phyloP scores from a whole-genome alignment of 495 filamentous ascomycete species.

The Talaromyces thailandensis region DNA sequence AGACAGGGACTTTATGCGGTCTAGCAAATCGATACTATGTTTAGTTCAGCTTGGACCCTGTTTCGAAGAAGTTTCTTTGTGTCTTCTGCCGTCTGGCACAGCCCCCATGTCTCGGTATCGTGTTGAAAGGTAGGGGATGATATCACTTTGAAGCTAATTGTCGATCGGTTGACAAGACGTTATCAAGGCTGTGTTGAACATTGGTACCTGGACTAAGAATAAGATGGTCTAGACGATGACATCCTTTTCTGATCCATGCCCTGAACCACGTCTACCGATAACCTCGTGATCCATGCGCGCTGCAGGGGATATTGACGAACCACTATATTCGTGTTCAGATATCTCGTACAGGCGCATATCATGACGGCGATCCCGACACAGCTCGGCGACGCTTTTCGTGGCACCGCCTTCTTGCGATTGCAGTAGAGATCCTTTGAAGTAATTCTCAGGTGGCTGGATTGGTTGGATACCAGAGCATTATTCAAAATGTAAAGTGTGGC shows the following conservation, averaged over 20 bases:
- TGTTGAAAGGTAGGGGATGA: neutral
- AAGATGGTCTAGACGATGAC: neutral
- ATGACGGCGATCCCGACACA: neutral
- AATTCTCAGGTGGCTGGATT: slow-evolving; percentile 28
- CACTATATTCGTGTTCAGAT: neutral
- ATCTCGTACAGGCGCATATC: neutral
- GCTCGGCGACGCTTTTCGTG: neutral
- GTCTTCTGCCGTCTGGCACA: neutral
- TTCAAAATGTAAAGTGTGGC: slow-evolving; percentile 36
- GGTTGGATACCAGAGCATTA: slow-evolving; percentile 43
- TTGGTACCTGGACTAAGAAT: neutral
- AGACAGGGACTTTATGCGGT: neutral
- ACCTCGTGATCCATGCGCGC: neutral
- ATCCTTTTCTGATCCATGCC: neutral
- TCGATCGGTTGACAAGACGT: neutral
- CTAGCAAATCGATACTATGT: neutral
- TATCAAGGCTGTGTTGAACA: neutral
- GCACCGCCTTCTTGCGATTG: neutral
- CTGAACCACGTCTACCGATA: neutral
- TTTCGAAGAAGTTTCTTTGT: neutral
- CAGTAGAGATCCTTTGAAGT: neutral
- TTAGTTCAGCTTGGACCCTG: neutral
- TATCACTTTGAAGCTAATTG: neutral
- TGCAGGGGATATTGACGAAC: neutral
- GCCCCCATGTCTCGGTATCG: neutral